Base-by-base conservation (phyloP, 2,329 filamentous ascomycete genomes). In the Sporothrix mexicana region DNA sequence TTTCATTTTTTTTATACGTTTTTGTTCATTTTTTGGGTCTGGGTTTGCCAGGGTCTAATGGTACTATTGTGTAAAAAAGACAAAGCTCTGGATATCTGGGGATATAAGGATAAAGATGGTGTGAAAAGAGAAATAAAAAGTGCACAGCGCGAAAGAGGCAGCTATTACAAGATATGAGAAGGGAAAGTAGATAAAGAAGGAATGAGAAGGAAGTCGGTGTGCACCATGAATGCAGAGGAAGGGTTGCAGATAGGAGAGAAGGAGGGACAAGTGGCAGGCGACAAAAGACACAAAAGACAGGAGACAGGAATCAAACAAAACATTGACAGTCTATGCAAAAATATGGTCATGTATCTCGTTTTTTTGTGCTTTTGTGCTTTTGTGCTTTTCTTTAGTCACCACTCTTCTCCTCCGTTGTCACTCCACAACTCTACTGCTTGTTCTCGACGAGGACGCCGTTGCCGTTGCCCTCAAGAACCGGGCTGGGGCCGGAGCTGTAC, bases 371-470 rank as follows among this genome's bases (percentile, higher is more conserved):
- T 43, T 12, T 68, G 25, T 51, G 49, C 53, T 68, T 20, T 68
- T 36, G 7, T 23, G 17, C 2, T 45, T 25, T 57, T 69, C 30
- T 10, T 59, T 15, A n/a, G n/a, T n/a, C n/a, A n/a, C n/a, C n/a
- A n/a, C n/a, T n/a, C n/a, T n/a, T n/a, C n/a, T n/a, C n/a, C n/a
- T n/a, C n/a, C n/a, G n/a, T n/a, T n/a, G n/a, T n/a, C n/a, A n/a
- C n/a, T n/a, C n/a, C n/a, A n/a, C n/a, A n/a, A 41, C 17, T 25
- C 23, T 66, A 66, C 68, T 73, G 62, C 75, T 75, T 74, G 73
- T 36, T 68, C 57, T 75, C 72, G 45, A 72, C 3, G 9, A 75
- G 20, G 55, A 62, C 69, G 43, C 45, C 68, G 55, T 49, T 8
- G 72, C 45, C 71, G 53, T 72, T 72, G 62, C 30, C 47, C 66